These are phyloP conservation scores for Leptosphaerulina australis DNA, from an alignment of 2,329 filamentous ascomycete species.

Conservation along the genomic window DNA sequence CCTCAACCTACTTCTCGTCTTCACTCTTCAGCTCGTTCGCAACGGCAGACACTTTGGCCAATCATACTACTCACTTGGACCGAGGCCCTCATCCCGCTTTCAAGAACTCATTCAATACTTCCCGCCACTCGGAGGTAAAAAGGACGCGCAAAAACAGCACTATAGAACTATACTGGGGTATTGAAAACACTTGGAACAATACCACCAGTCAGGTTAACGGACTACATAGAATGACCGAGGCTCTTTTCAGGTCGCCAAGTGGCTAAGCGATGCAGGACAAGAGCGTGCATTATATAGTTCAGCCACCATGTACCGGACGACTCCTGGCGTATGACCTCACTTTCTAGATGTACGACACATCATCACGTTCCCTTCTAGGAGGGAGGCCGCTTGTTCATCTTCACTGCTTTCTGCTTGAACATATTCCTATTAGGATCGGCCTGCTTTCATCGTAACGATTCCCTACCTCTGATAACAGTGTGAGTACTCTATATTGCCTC, in stretches of 20 bases:
- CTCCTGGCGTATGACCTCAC: no score
- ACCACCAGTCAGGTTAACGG: not conserved
- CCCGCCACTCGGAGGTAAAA: constrained; percentile 1
- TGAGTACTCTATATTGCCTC: no score
- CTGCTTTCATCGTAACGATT: no score
- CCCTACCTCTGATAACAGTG: no score
- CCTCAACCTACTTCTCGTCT: not conserved
- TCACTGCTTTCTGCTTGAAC: no score
- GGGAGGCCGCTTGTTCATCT: no score
- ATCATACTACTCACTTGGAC: constrained; percentile 7
- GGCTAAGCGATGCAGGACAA: constrained; percentile 7
- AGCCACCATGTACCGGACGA: no score
- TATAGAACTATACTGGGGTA: not conserved
- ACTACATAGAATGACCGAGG: constrained; percentile 3
- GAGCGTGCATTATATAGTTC: constrained; percentile 1
- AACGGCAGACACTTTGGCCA: constrained; percentile 1
- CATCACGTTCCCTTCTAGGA: no score
- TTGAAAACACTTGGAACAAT: not conserved
- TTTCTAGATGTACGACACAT: not conserved
- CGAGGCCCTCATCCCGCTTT: constrained; percentile 11
- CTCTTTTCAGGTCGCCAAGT: constrained; percentile 1
- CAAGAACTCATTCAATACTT: constrained; percentile 2
- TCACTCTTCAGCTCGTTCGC: not conserved
- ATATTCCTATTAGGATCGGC: no score
- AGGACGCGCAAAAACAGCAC: not conserved